A percentile compares a stretch with the other conserved stretches of the same genome.
Conservation (phyloP, 2,329 filamentous ascomycete species). For the Fusarium continuum region DNA sequence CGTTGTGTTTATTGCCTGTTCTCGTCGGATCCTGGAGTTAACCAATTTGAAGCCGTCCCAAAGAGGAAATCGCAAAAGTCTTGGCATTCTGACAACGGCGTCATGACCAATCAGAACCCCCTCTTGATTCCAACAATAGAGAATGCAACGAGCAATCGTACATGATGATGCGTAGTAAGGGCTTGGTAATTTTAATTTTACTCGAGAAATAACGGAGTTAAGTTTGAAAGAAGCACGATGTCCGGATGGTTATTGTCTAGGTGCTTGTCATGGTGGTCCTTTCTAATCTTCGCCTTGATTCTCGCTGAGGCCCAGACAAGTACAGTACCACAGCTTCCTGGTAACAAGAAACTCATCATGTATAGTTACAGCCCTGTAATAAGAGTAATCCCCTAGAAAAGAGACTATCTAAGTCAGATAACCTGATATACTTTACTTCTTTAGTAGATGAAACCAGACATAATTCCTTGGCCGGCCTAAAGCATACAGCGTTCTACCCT, state of each 20-base stretch:
- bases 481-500: no score
- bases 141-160: background rate
- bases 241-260: background rate
- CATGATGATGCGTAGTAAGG: background rate
- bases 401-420: no score
- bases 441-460: no score
- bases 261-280: background rate
- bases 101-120: conserved; percentile 23
- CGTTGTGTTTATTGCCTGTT: background rate
- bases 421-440: no score
- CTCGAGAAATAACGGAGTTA: background rate
- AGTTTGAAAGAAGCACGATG: background rate
- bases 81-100: conserved; percentile 19
- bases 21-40: background rate
- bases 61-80: conserved; percentile 32
- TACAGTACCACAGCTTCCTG: no score
- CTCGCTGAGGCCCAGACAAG: no score
- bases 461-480: no score
- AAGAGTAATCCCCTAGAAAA: no score
- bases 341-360: no score
- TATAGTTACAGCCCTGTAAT: no score
- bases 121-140: background rate
- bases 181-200: accelerated
- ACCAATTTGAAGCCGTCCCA: background rate
- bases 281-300: background rate